Evolutionary conservation across 306 rosid species (phyloP).

Genomic region (Medicago truncatula): DNA sequence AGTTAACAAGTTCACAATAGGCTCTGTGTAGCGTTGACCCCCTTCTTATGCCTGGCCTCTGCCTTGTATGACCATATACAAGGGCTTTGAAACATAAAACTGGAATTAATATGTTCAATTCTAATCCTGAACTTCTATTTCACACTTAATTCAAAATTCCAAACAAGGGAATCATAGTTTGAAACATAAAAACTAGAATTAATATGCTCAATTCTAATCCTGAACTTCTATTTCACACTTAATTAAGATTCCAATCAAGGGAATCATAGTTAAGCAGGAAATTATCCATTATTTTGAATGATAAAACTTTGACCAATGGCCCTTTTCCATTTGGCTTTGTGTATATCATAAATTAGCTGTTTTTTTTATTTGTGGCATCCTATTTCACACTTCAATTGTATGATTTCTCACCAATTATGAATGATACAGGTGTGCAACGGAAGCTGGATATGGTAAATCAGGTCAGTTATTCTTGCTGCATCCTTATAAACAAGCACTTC

Average conservation of each 20-base stretch:
- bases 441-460: slow-evolving; percentile 81
- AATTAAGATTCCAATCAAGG: background rate
- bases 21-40: background rate
- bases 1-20: background rate
- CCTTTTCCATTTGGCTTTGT: slow-evolving; percentile 16
- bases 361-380: background rate
- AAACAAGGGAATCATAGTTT: background rate
- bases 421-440: slow-evolving; percentile 87
- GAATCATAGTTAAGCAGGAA: background rate
- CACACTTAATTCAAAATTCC: background rate
- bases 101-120: background rate
- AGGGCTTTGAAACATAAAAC: background rate
- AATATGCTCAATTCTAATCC: background rate
- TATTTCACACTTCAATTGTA: background rate
- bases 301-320: background rate
- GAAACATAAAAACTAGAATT: background rate
- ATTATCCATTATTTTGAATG: background rate
- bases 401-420: slow-evolving; percentile 38
- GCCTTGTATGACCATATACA: background rate
- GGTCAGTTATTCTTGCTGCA: slow-evolving; percentile 49
- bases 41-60: background rate
- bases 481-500: slow-evolving; percentile 1
- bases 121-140: background rate
- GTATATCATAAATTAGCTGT: background rate
- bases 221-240: background rate